These are phyloP conservation scores for Amanita phalloides DNA, from an alignment of 768 basidiomycete genomes.

Conservation along the genomic window DNA sequence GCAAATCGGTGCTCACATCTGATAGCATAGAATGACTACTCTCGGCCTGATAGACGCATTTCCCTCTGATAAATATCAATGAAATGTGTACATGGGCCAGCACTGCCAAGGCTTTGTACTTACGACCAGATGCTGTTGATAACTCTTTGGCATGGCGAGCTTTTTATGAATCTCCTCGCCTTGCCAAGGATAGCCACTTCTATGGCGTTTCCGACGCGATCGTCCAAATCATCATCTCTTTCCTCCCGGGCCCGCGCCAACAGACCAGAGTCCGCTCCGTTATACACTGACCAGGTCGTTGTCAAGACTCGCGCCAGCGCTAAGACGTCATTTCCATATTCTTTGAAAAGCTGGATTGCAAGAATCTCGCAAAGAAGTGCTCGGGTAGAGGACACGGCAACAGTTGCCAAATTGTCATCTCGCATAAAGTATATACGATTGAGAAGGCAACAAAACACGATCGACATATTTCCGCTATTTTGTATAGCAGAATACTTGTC, in stretches of 20 bases:
- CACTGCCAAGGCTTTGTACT: conserved; percentile 12
- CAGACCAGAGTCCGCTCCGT: conserved; percentile 55
- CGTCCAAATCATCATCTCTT: conserved; percentile 61
- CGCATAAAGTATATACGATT: conserved; percentile 80
- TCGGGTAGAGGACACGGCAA: conserved; percentile 60
- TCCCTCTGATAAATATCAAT: conserved; percentile 41
- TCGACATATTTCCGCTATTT: conserved; percentile 63
- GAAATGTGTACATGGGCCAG: conserved; percentile 2
- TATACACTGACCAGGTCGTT: conserved; percentile 74
- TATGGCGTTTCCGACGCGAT: conserved; percentile 83
- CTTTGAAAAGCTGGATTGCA: conserved; percentile 69
- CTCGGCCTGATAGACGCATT: conserved; percentile 85
- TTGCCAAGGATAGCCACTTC: conserved; percentile 86
- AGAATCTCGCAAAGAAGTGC: conserved; percentile 85
- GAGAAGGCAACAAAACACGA: conserved; percentile 82
- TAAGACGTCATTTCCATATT: conserved; percentile 58
- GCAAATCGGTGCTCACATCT: conserved; percentile 42
- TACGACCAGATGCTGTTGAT: conserved; percentile 78
- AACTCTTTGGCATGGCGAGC: conserved; percentile 81
- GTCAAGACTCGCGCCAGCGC: conserved; percentile 62
- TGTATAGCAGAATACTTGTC: conserved; percentile 79
- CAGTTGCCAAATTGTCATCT: conserved; percentile 63
- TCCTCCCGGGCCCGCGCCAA: conserved; percentile 51
- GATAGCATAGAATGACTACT: conserved; percentile 85
- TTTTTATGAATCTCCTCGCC: conserved; percentile 85